Evolutionary conservation across 78 protist species (phyloP).

Genomic region (Ministeria vibrans): DNA sequence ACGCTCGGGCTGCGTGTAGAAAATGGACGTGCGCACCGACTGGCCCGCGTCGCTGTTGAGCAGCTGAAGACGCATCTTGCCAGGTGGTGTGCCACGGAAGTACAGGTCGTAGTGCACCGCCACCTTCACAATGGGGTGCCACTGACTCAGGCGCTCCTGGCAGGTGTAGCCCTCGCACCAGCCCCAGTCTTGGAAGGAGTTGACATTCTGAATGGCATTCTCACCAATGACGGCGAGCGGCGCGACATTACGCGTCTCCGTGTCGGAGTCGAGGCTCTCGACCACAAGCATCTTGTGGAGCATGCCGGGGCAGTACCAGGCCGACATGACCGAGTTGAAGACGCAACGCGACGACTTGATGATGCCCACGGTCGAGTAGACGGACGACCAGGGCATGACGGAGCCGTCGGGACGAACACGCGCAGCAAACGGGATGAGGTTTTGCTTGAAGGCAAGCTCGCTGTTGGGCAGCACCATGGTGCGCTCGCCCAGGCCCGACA

Average conservation of each 20-base stretch:
- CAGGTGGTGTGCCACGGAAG: background rate
- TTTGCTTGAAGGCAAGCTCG: background rate
- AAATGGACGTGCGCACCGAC: background rate
- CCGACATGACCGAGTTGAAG: background rate
- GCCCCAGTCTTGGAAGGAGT: background rate
- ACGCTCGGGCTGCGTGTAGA: background rate
- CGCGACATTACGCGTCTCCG: background rate
- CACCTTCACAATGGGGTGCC: background rate
- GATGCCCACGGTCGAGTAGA: background rate
- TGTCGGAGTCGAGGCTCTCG: slow-evolving; percentile 4
- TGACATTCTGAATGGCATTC: background rate
- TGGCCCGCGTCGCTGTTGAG: background rate
- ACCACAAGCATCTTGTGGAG: background rate
- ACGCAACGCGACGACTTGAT: no score
- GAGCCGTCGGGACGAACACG: background rate
- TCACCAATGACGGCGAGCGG: background rate
- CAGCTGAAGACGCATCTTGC: background rate
- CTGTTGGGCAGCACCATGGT: background rate
- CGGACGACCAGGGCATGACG: background rate
- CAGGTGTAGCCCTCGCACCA: slow-evolving; percentile 6
- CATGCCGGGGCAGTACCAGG: background rate
- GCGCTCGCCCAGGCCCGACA: background rate
- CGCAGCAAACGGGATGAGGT: background rate
- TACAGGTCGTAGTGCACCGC: background rate
- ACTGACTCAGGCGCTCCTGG: background rate